phyloP scores from a whole-genome alignment of 2,329 filamentous ascomycete species.

The Gaeumannomyces sp. region DNA sequence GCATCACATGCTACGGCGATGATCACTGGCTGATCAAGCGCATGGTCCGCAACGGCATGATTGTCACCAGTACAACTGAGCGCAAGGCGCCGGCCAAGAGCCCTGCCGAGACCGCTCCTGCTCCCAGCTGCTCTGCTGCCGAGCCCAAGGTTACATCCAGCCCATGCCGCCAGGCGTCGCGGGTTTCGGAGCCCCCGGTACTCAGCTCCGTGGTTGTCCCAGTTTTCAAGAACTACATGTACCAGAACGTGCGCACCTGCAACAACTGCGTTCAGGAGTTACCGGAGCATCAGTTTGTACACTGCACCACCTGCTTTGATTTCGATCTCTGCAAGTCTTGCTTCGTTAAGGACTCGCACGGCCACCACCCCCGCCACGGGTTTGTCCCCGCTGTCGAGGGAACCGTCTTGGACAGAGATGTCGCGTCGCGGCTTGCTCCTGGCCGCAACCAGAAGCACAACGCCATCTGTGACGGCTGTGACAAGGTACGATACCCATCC shows the following conservation, averaged over 20 bases:
- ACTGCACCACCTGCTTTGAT: slow-evolving; percentile 79
- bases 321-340: slow-evolving; percentile 87
- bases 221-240: slow-evolving; percentile 18
- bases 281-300: slow-evolving; percentile 73
- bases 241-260: slow-evolving; percentile 57
- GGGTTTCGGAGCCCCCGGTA: background rate
- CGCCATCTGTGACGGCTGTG: slow-evolving; percentile 91
- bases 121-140: slow-evolving; percentile 1
- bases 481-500: slow-evolving; percentile 38
- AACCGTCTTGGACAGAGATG: slow-evolving; percentile 52
- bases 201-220: slow-evolving; percentile 14
- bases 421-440: slow-evolving; percentile 64
- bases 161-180: slow-evolving; percentile 13
- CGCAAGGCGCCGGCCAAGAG: slow-evolving; percentile 58
- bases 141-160: slow-evolving; percentile 19
- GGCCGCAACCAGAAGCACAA: slow-evolving; percentile 79
- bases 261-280: slow-evolving; percentile 63
- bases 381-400: slow-evolving; percentile 66
- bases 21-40: slow-evolving; percentile 95
- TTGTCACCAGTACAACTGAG: slow-evolving; percentile 82
- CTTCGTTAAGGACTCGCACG: slow-evolving; percentile 70
- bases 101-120: slow-evolving; percentile 1
- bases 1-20: slow-evolving; percentile 69
- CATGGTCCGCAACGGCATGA: slow-evolving; percentile 67
- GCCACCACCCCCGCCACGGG: slow-evolving; percentile 82